Base-by-base conservation (phyloP, 2,329 filamentous ascomycete species). In the Beauveria caledonica region DNA sequence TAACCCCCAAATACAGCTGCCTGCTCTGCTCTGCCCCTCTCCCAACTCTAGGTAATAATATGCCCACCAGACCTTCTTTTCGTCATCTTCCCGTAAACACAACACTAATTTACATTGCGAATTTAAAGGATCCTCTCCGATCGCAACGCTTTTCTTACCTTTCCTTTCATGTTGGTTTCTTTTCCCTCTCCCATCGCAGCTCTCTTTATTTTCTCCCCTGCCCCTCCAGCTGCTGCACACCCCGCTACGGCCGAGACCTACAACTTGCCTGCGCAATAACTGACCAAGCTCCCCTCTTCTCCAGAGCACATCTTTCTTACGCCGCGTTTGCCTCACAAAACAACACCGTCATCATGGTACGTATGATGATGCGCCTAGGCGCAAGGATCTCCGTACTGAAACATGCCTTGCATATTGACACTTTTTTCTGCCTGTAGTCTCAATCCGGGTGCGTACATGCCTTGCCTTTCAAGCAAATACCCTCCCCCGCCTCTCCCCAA, bases 401-500 rank as follows among this genome's bases (percentile, higher is more conserved):
- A 25, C 17, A 46, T n/a, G 3, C 7, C 17, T 45, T 7, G 23
- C 50, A 33, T 45, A 9, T 19, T 60, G 23, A 60, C 52, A 13
- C 3, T 25, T 25, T 36, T 45, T 52, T 39, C n/a, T 46, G 15
- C 36, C 23, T 33, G 15, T 40, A 87, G 84, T 86, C 84, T 85
- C 82, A 86, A 82, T 86, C 84, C 74, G 84, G 84, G 84, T 87
- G 78, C 74, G 82, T 84, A 36, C n/a, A 33, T 42, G 5, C 39
- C 39, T 62, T 54, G 61, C 66, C 64, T 67, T 66, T 67, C 21
- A 15, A 17, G 23, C 19, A 40, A 49, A 21, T 44, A 13, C 39
- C 8, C 49, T 52, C 36, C 56, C 58, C 49, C 60, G 57, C 48
- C 59, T 49, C 52, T 40, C 48, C 46, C 54, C 42, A 53, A 60